phyloP scores from a whole-genome alignment of 306 rosid species.

The barrel medic (Medicago truncatula) region DNA sequence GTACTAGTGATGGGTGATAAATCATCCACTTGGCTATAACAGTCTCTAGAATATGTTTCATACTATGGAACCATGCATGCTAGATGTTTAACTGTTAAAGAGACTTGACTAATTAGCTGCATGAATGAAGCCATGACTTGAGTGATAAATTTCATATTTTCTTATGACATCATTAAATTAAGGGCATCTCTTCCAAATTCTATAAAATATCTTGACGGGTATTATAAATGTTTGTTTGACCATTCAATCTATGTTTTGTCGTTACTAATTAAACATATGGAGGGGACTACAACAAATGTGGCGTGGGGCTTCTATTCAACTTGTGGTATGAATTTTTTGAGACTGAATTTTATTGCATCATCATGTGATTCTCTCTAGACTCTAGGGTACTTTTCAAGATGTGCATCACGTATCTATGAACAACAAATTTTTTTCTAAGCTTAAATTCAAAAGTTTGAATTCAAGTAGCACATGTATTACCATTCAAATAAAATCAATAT shows the following conservation, averaged over 20 bases:
- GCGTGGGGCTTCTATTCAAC: background rate
- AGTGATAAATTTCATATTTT: background rate
- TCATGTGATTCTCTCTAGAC: slow-evolving; percentile 8
- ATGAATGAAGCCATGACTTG: slow-evolving; percentile 9
- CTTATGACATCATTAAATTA: background rate
- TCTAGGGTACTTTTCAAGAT: background rate
- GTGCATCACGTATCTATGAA: background rate
- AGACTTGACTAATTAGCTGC: slow-evolving; percentile 4
- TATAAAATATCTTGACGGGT: background rate
- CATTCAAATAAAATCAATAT: background rate
- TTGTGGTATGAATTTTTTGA: background rate
- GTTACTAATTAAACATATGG: background rate
- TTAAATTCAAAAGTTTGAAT: slow-evolving; percentile 13
- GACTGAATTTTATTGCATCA: slow-evolving; percentile 5
- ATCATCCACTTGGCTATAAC: slow-evolving; percentile 19
- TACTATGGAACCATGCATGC: slow-evolving; percentile 4
- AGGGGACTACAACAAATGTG: background rate
- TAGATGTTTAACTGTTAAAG: background rate
- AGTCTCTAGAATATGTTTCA: slow-evolving; percentile 1
- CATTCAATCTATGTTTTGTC: slow-evolving; percentile 21
- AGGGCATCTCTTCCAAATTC: background rate
- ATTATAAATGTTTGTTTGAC: background rate
- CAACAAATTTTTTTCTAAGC: background rate
- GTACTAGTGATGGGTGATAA: slow-evolving; percentile 4
- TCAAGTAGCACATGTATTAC: slow-evolving; percentile 6